phyloP scores from a whole-genome alignment of 2,329 filamentous ascomycete genomes.

The Sarocladium oryzae region DNA sequence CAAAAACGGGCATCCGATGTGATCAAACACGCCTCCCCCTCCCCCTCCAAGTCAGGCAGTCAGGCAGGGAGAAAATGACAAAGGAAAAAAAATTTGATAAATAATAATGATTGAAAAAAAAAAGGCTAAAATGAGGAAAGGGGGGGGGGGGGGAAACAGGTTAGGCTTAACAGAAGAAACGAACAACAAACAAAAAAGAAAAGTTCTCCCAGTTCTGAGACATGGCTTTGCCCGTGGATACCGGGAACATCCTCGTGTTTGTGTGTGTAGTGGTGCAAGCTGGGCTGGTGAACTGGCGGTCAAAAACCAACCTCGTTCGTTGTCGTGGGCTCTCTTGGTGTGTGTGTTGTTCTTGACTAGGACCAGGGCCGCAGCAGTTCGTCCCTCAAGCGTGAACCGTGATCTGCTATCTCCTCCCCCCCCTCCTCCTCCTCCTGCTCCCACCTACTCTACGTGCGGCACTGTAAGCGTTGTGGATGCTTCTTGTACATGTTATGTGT shows the following conservation, averaged over 20 bases:
- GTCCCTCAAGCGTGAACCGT: slow-evolving; percentile 31
- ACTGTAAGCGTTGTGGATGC: too few species aligned
- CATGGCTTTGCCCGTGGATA: slow-evolving; percentile 7
- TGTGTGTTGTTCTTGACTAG: slow-evolving; percentile 14
- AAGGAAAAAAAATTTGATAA: too few species aligned
- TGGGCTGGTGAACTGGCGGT: slow-evolving; percentile 47
- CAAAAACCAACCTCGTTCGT: slow-evolving; percentile 23
- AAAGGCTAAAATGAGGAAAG: not conserved
- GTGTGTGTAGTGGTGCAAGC: not conserved
- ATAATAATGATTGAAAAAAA: not conserved
- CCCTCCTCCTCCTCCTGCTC: too few species aligned
- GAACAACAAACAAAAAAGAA: too few species aligned
- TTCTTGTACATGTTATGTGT: too few species aligned
- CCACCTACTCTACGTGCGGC: slow-evolving; percentile 7
- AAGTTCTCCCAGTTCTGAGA: slow-evolving; percentile 8
- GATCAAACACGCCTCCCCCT: too few species aligned
- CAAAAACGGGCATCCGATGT: not conserved
- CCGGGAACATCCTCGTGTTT: slow-evolving; percentile 3
- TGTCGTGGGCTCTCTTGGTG: slow-evolving; percentile 10
- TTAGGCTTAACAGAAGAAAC: slow-evolving; percentile 4
- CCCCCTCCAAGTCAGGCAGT: too few species aligned
- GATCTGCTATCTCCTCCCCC: slow-evolving; percentile 35
- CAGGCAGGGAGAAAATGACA: not conserved
- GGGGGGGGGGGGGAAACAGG: not conserved
- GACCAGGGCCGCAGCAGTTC: slow-evolving; percentile 19